Conservation (phyloP, 176 grass and related monocot genomes). For the Puya raimondii region DNA sequence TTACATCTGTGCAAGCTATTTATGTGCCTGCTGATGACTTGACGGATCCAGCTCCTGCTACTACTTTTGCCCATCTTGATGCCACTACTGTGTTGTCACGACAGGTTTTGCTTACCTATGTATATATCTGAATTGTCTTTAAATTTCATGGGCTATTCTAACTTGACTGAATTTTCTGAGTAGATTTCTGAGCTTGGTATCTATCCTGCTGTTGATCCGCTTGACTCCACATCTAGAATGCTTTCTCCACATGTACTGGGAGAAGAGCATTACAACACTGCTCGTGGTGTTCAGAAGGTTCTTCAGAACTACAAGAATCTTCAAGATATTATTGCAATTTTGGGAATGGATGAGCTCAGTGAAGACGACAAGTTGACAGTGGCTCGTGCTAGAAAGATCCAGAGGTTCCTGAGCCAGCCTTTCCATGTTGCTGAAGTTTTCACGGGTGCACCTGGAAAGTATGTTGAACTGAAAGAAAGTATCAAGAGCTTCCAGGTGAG, state of each 20-base stretch:
- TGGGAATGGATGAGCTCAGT: slow-evolving; percentile 98
- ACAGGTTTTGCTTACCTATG: slow-evolving; percentile 34
- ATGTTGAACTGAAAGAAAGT: slow-evolving; percentile 86
- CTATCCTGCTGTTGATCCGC: slow-evolving; percentile 81
- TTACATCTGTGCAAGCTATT: slow-evolving; percentile 96
- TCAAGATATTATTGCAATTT: slow-evolving; percentile 97
- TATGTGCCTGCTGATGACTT: slow-evolving; percentile 99
- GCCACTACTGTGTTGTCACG: slow-evolving; percentile 93
- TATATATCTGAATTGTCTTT: not conserved
- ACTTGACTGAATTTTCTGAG: slow-evolving; percentile 15
- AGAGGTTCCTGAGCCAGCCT: slow-evolving; percentile 87
- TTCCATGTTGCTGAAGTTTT: slow-evolving; percentile 98
- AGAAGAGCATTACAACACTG: slow-evolving; percentile 86
- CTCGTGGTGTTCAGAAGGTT: slow-evolving; percentile 98
- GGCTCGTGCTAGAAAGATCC: slow-evolving; percentile 86
- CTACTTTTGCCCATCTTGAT: slow-evolving; percentile 95
- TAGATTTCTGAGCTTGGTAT: slow-evolving; percentile 97
- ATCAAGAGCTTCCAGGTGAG: slow-evolving; percentile 80
- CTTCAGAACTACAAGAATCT: slow-evolving; percentile 99
- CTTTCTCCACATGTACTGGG: slow-evolving; percentile 83
- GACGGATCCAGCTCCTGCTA: slow-evolving; percentile 94
- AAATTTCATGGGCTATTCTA: slow-evolving; percentile 12
- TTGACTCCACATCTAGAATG: slow-evolving; percentile 95
- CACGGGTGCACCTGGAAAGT: slow-evolving; percentile 95
- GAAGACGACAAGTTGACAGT: slow-evolving; percentile 92